Evolutionary conservation across 2,329 filamentous ascomycete species (phyloP), one percentile per base, ranked within the genome.

Genomic region (Dothideomycetidae sp.): DNA sequence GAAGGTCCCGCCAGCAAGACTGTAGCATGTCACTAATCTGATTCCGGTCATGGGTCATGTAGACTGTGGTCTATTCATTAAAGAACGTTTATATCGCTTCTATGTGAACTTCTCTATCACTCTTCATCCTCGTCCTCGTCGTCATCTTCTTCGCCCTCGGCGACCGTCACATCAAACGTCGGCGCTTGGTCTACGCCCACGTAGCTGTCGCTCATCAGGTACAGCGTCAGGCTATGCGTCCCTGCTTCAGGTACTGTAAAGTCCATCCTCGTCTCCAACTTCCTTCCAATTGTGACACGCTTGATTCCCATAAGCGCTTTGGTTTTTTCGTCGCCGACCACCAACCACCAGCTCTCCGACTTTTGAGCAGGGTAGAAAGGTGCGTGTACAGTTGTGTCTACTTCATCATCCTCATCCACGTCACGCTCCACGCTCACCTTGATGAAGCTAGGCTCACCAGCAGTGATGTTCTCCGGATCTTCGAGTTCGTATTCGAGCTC

Each of bases 271-370:
- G 85, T 71, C 52, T 82, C 79, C 50, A 93, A 62, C 54, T 80
- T 77, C 49, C 72, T 73, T 29, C 77, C 80, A 45, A 98, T 79
- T 1, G 86, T 93, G 42, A 98, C 78, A 48, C 88, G 75, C 70
- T 96, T 98, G 65, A 96, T 93, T 2, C 83, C 86, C 41, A 96
- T 67, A 44, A 98, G 66, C 45, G 71, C 86, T 65, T 84, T 88
- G 29, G 80, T 83, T 56, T 75, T 80, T 62, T 94, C 85, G 50
- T 96, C 86, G 18, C 86, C 88, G 21, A 98, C 83, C 13, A 98
- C 83, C 39, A 98, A 64, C 90, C 90, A 98, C 86, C 86, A 98
- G 55, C 90, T 93, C 68, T 98, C 90, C 65, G 83, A 79, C 70
- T 98, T 98, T 58, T 80, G 79, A 34, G 60, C 67, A 1, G 90